phyloP scores from a whole-genome alignment of 495 filamentous ascomycete genomes.

The Aspergillus diversus region DNA sequence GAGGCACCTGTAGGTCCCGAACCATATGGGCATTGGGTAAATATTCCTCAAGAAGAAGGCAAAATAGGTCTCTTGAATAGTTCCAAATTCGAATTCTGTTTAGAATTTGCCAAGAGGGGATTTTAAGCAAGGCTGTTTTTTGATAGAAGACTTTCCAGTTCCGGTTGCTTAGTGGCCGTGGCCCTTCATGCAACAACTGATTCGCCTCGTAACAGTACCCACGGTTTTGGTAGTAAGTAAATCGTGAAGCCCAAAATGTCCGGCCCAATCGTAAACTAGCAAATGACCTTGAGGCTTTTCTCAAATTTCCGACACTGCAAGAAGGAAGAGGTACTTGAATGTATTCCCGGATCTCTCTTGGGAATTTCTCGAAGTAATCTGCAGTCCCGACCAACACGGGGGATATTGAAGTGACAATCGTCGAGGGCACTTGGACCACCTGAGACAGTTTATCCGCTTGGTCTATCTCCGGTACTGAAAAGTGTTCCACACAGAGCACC shows the following conservation, averaged over 20 bases:
- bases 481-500: neutral
- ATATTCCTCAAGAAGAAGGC: conserved; percentile 11
- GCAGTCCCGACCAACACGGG: neutral
- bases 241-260: conserved; percentile 19
- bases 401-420: conserved; percentile 10
- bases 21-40: neutral
- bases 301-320: conserved; percentile 3
- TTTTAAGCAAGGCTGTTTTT: conserved; percentile 1
- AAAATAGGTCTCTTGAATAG: neutral
- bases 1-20: neutral
- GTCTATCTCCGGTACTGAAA: neutral
- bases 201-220: conserved; percentile 14
- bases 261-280: conserved; percentile 8
- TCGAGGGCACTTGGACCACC: neutral
- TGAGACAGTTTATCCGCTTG: neutral
- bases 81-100: conserved; percentile 14
- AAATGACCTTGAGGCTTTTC: conserved; percentile 13
- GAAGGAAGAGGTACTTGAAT: conserved; percentile 11
- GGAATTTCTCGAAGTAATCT: conserved; percentile 6
- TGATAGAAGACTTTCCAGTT: conserved; percentile 19
- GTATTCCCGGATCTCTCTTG: conserved; percentile 16
- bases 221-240: conserved; percentile 7
- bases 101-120: neutral
- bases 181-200: neutral
- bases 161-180: neutral